A percentile compares a stretch with the other conserved stretches of the same genome.
phyloP scores from a whole-genome alignment of 2,329 filamentous ascomycete species.

The Xylogone sp. region DNA sequence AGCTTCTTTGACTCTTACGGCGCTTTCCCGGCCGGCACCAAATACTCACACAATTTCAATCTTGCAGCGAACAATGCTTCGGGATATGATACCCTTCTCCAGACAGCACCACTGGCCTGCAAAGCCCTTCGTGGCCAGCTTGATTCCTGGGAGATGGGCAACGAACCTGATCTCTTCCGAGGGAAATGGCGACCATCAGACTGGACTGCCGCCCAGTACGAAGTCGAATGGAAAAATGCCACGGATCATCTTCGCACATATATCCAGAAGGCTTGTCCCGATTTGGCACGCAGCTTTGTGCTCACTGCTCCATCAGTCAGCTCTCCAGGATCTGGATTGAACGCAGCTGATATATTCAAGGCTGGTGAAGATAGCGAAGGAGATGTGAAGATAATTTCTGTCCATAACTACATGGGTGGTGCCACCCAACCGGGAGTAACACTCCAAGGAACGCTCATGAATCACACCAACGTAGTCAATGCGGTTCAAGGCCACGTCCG shows the following conservation, averaged over 20 bases:
- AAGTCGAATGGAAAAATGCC: constrained; percentile 54
- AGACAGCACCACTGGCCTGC: constrained; percentile 21
- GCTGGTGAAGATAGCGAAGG: not conserved
- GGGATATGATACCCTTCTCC: constrained; percentile 16
- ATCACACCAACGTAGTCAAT: not conserved
- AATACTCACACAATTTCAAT: constrained; percentile 21
- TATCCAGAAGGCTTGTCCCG: constrained; percentile 46
- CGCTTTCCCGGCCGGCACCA: constrained; percentile 15
- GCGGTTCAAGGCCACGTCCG: not conserved
- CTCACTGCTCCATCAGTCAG: not conserved
- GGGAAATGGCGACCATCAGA: constrained; percentile 34
- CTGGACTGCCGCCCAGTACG: constrained; percentile 53
- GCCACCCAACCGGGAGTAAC: not conserved
- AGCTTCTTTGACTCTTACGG: constrained; percentile 21
- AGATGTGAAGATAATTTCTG: not conserved
- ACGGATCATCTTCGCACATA: constrained; percentile 44
- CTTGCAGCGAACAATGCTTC: constrained; percentile 20
- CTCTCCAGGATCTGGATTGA: constrained; percentile 3
- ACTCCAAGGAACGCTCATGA: not conserved
- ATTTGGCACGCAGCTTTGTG: constrained; percentile 28
- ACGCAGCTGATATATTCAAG: constrained; percentile 6
- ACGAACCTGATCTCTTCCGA: constrained; percentile 21
- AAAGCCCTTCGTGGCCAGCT: constrained; percentile 18
- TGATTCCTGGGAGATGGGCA: constrained; percentile 19
- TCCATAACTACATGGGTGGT: not conserved